phyloP scores from a whole-genome alignment of 2,329 filamentous ascomycete species.

The Zymoseptoria ardabiliae region DNA sequence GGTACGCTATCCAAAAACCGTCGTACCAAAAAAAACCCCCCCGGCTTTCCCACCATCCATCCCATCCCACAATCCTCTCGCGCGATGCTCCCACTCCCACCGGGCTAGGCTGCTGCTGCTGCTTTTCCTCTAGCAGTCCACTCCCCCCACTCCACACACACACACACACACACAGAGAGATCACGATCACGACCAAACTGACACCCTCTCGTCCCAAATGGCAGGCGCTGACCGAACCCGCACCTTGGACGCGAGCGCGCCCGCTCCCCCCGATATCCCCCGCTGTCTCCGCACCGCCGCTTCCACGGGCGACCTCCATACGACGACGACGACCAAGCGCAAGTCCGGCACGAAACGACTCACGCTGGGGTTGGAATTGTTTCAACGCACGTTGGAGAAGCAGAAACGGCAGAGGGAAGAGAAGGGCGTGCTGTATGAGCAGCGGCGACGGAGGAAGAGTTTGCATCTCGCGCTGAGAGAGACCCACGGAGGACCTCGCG shows the following conservation, averaged over 20 bases:
- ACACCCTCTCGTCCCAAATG: too few species aligned
- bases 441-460: conserved; percentile 8
- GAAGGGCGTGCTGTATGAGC: conserved; percentile 6
- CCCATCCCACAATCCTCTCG: neutral
- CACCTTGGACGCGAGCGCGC: neutral
- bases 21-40: neutral
- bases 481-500: too few species aligned
- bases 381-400: conserved; percentile 37
- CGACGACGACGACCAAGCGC: neutral
- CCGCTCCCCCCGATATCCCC: too few species aligned
- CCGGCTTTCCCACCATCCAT: neutral
- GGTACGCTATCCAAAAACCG: neutral
- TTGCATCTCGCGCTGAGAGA: conserved; percentile 24
- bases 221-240: neutral
- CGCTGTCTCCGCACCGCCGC: neutral
- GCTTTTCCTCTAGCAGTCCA: neutral
- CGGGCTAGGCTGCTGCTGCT: neutral
- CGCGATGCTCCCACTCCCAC: neutral
- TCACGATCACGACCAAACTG: too few species aligned
- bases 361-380: conserved; percentile 38
- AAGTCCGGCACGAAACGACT: conserved; percentile 15
- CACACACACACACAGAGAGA: too few species aligned
- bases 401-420: conserved; percentile 32
- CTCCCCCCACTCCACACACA: too few species aligned
- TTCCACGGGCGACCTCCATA: neutral